A percentile compares a stretch with the other conserved stretches of the same genome.
These are phyloP conservation scores for Linnemannia hyalina DNA, from an alignment of 192 early-diverging fungal genomes.

Conservation along the genomic window DNA sequence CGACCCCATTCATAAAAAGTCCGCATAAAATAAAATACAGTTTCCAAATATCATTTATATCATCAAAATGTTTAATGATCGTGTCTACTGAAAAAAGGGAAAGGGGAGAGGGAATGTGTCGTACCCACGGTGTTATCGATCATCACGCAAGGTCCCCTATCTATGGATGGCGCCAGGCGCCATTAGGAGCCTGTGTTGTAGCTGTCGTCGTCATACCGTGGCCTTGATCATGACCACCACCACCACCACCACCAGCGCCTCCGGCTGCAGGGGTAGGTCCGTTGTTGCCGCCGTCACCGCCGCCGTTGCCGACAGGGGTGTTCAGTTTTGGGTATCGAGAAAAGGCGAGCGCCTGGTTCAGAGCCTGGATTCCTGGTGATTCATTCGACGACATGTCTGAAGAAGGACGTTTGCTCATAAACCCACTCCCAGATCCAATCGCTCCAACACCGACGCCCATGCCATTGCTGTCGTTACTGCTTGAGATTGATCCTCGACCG, in stretches of 20 bases:
- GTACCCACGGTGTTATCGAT: neutral
- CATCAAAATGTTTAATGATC: neutral
- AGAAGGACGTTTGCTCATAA: neutral
- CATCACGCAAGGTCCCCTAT: neutral
- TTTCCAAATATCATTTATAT: neutral
- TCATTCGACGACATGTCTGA: neutral
- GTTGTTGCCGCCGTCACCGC: neutral
- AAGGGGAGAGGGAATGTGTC: neutral
- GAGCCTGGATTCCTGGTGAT: slow-evolving; percentile 7
- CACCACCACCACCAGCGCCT: neutral
- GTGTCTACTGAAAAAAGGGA: neutral
- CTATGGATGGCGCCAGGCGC: neutral
- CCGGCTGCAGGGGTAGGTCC: neutral
- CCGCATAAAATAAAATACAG: too few species aligned
- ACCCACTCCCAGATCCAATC: neutral
- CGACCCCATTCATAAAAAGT: too few species aligned
- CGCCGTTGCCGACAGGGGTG: neutral
- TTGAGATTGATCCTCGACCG: neutral
- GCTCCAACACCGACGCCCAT: neutral
- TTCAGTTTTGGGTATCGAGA: slow-evolving; percentile 25
- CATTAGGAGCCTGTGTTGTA: neutral
- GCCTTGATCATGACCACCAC: neutral
- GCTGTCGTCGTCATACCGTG: neutral
- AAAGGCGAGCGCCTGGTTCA: slow-evolving; percentile 16
- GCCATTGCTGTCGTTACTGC: neutral